Evolutionary conservation across 2,329 filamentous ascomycete species (phyloP).

Genomic region (Fusarium globosum): DNA sequence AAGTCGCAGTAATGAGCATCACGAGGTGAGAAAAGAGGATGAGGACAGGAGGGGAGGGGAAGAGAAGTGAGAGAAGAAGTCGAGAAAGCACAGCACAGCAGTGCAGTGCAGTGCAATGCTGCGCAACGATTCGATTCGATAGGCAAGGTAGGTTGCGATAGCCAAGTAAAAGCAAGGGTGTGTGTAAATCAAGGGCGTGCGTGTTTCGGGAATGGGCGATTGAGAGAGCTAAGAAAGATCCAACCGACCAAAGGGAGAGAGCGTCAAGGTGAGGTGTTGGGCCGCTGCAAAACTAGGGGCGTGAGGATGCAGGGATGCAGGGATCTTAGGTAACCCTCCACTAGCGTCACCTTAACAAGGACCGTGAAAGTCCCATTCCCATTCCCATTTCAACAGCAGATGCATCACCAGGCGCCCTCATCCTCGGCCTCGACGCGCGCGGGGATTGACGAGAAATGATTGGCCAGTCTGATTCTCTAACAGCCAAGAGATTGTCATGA

Average conservation of each 20-base stretch:
- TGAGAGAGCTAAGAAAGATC: conserved; percentile 19
- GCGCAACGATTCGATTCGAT: conserved; percentile 3
- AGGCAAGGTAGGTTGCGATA: conserved; percentile 16
- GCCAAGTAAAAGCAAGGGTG: conserved; percentile 8
- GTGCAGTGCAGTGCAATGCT: not conserved
- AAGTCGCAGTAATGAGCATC: not conserved
- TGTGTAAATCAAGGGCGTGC: conserved; percentile 19
- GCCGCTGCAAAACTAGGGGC: conserved; percentile 15
- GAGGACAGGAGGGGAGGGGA: conserved; percentile 7
- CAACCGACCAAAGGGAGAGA: conserved; percentile 37
- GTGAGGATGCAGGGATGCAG: conserved; percentile 25
- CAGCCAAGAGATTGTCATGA: conserved; percentile 2
- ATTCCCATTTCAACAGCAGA: conserved; percentile 1
- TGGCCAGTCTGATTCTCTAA: not conserved
- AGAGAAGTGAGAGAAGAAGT: not conserved
- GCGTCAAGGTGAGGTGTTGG: conserved; percentile 23
- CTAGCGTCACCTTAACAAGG: not conserved
- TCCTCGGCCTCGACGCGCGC: conserved; percentile 27
- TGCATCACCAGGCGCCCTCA: conserved; percentile 22
- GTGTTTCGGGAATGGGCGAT: conserved; percentile 36
- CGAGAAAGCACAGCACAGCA: not conserved
- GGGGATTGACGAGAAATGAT: conserved; percentile 6
- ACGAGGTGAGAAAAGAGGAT: not conserved
- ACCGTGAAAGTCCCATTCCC: conserved; percentile 4
- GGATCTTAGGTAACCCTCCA: conserved; percentile 8